Conservation (phyloP, 352 stramenopile species). For the Globisporangium heterothallicum region DNA sequence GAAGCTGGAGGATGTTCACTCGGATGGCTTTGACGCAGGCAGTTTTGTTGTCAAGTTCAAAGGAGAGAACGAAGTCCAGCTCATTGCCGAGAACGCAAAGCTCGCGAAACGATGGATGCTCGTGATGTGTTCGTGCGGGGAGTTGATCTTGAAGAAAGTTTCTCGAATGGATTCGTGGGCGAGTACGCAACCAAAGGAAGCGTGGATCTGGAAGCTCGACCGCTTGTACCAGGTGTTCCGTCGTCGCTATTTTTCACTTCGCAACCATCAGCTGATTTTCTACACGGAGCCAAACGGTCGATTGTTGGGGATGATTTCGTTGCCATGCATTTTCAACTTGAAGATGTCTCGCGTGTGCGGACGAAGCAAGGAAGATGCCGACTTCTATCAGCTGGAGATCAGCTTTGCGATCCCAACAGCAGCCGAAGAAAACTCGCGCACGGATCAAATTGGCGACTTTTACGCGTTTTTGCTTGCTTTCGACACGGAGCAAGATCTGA, state of each 20-base stretch:
- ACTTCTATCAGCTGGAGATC: slow-evolving; percentile 84
- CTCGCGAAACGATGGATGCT: slow-evolving; percentile 84
- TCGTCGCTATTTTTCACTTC: slow-evolving; percentile 73
- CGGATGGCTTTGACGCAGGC: slow-evolving; percentile 56
- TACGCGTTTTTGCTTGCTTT: slow-evolving; percentile 77
- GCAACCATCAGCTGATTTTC: slow-evolving; percentile 82
- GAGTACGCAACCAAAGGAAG: slow-evolving; percentile 77
- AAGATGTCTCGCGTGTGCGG: slow-evolving; percentile 78
- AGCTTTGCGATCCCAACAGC: slow-evolving; percentile 69
- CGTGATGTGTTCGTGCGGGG: slow-evolving; percentile 83
- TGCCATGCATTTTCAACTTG: slow-evolving; percentile 78
- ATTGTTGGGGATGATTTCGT: slow-evolving; percentile 65
- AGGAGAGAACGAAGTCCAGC: slow-evolving; percentile 62
- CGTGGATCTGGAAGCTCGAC: slow-evolving; percentile 86
- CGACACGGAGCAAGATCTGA: slow-evolving; percentile 63
- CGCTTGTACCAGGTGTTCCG: slow-evolving; percentile 82
- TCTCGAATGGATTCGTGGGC: slow-evolving; percentile 62
- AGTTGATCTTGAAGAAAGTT: slow-evolving; percentile 68
- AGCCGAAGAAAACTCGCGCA: slow-evolving; percentile 47
- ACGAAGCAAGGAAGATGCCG: slow-evolving; percentile 50
- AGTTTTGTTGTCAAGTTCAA: slow-evolving; percentile 77
- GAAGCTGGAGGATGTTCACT: slow-evolving; percentile 75
- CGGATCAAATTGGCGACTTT: slow-evolving; percentile 73
- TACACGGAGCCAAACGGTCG: slow-evolving; percentile 63
- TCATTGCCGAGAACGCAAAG: slow-evolving; percentile 64